Evolutionary conservation across 139 green algal genomes (phyloP).

Genomic region (Diplosphaera chodatii): DNA sequence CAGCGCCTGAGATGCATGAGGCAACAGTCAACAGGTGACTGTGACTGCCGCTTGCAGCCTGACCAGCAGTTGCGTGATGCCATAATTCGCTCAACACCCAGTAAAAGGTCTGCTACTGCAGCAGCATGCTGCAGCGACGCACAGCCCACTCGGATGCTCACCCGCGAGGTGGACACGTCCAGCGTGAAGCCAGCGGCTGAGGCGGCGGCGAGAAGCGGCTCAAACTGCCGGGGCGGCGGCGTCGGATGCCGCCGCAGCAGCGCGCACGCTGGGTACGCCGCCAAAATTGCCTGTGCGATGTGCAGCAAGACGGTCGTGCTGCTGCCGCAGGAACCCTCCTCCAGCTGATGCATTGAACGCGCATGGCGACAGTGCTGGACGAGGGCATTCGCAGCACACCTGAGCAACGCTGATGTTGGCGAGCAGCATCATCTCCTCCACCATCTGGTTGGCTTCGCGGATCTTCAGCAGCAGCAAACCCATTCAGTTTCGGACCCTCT

Average conservation of each 20-base stretch:
- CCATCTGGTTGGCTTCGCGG: slow-evolving; percentile 92
- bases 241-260: slow-evolving; percentile 77
- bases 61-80: too few species aligned
- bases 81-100: too few species aligned
- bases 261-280: slow-evolving; percentile 61
- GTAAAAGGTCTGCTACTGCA: too few species aligned
- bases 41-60: too few species aligned
- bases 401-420: slow-evolving; percentile 85
- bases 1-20: slow-evolving; percentile 34
- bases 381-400: too few species aligned
- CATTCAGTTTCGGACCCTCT: too few species aligned
- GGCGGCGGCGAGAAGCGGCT: slow-evolving; percentile 54
- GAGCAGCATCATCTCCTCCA: slow-evolving; percentile 98
- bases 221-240: slow-evolving; percentile 64
- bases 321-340: too few species aligned
- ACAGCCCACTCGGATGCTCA: too few species aligned
- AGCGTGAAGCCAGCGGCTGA: slow-evolving; percentile 56
- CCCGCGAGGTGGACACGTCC: slow-evolving; percentile 47
- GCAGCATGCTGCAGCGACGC: too few species aligned
- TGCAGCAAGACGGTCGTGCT: too few species aligned
- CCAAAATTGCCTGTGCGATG: slow-evolving; percentile 59
- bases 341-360: too few species aligned
- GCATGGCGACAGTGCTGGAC: too few species aligned
- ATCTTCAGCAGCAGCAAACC: slow-evolving; percentile 31
- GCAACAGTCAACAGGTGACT: neutral